A percentile compares a stretch with the other conserved stretches of the same genome.
phyloP scores from a whole-genome alignment of 2,329 filamentous ascomycete species.

The Rhinocladiella similis region DNA sequence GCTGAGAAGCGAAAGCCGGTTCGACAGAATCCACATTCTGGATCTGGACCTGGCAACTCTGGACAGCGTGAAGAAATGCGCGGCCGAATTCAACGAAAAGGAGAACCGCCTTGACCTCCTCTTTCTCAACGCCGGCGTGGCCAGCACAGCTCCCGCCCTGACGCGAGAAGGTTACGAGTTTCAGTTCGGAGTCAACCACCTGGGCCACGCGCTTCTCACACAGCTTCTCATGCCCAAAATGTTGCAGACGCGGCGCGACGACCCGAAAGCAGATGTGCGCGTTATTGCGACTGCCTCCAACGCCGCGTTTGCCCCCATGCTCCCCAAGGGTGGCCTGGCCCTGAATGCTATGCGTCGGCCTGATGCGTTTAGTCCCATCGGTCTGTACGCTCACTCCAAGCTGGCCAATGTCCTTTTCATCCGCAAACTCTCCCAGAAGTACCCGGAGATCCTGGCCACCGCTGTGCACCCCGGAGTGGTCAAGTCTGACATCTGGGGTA shows the following conservation, averaged over 20 bases:
- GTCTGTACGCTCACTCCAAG: conserved; percentile 49
- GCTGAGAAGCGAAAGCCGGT: conserved; percentile 32
- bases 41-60: conserved; percentile 50
- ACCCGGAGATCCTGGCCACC: conserved; percentile 48
- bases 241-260: conserved; percentile 19
- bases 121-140: conserved; percentile 42
- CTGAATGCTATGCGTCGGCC: too few relatives aligned
- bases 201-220: conserved; percentile 50
- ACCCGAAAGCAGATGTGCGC: conserved; percentile 24
- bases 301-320: conserved; percentile 4
- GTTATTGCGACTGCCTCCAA: conserved; percentile 31
- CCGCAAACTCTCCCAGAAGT: conserved; percentile 41
- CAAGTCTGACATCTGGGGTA: conserved; percentile 34
- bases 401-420: conserved; percentile 53
- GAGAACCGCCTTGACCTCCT: conserved; percentile 1
- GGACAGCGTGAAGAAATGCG: conserved; percentile 44
- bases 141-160: conserved; percentile 36
- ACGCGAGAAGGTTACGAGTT: conserved; percentile 52
- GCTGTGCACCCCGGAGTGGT: conserved; percentile 53
- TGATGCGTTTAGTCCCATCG: too few relatives aligned
- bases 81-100: conserved; percentile 27
- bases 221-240: conserved; percentile 38
- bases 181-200: conserved; percentile 52
- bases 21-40: conserved; percentile 37
- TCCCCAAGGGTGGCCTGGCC: too few relatives aligned